Percentiles rank a stretch among this genome's conserved stretches.
These are phyloP conservation scores for Senna siamea DNA, from an alignment of 306 rosid genomes.

Conservation along the genomic window DNA sequence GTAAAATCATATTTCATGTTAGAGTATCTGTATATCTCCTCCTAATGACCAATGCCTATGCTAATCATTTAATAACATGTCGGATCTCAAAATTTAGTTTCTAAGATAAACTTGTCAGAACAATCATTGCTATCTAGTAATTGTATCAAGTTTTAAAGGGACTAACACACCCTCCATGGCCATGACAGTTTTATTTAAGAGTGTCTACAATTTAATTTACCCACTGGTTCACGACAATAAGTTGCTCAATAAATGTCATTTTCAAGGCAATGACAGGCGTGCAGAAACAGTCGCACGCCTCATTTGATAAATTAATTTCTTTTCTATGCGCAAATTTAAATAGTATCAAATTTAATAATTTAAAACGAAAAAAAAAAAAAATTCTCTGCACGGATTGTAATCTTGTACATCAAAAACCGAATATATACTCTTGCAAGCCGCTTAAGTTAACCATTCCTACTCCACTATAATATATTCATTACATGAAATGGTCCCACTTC, in stretches of 20 bases:
- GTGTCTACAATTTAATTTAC: no score
- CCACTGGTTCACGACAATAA: no score
- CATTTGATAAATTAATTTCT: not conserved
- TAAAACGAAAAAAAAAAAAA: not conserved
- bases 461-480: not conserved
- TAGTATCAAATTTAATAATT: not conserved
- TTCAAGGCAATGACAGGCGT: no score
- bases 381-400: not conserved
- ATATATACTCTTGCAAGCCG: not conserved
- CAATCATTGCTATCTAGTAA: not conserved
- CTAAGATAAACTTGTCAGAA: not conserved
- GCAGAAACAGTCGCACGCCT: no score
- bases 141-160: no score
- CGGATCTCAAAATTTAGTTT: not conserved
- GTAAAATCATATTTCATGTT: constrained; percentile 9
- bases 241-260: no score
- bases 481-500: not conserved
- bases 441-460: not conserved
- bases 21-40: not conserved
- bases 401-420: not conserved
- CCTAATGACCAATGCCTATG: not conserved
- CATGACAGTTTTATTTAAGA: no score
- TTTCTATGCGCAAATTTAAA: not conserved
- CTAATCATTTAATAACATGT: no score
- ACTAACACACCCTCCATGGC: no score